Conservation (phyloP, 768 basidiomycete genomes). For the Boletus rex-veris region DNA sequence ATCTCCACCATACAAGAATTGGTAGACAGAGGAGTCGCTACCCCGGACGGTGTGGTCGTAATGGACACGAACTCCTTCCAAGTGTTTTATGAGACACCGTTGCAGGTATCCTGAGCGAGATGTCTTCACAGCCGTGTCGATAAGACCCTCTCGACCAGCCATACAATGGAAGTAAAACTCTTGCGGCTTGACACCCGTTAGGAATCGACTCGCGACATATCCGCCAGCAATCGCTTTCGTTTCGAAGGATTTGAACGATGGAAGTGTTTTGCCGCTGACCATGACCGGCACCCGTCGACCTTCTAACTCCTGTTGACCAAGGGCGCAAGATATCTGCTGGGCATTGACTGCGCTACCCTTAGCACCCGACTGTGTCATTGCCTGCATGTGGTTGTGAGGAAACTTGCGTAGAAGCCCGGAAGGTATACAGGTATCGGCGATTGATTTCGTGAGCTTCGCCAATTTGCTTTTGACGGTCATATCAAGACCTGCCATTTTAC, state of each 20-base stretch:
- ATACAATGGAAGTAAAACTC: constrained; percentile 99
- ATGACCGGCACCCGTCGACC: constrained; percentile 98
- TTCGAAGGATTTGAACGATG: constrained; percentile 95
- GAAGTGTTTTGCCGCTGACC: constrained; percentile 98
- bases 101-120: constrained; percentile 98
- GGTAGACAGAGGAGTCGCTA: constrained; percentile 88
- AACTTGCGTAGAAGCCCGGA: constrained; percentile 86
- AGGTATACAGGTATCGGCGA: constrained; percentile 86
- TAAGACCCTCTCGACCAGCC: constrained; percentile 98
- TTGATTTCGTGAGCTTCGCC: constrained; percentile 82
- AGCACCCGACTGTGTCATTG: constrained; percentile 97
- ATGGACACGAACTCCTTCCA: constrained; percentile 94
- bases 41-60: constrained; percentile 98
- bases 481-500: constrained; percentile 96
- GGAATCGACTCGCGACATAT: constrained; percentile 96
- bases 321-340: constrained; percentile 94
- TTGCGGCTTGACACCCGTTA: constrained; percentile 96
- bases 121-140: constrained; percentile 99
- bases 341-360: constrained; percentile 98
- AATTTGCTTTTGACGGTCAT: constrained; percentile 85
- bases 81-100: constrained; percentile 96
- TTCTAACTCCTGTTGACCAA: constrained; percentile 97
- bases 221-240: constrained; percentile 98
- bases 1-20: constrained; percentile 97
- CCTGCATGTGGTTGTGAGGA: constrained; percentile 98